These are phyloP conservation scores for Hamigera avellanea DNA, from an alignment of 495 filamentous ascomycete genomes.

Conservation along the genomic window DNA sequence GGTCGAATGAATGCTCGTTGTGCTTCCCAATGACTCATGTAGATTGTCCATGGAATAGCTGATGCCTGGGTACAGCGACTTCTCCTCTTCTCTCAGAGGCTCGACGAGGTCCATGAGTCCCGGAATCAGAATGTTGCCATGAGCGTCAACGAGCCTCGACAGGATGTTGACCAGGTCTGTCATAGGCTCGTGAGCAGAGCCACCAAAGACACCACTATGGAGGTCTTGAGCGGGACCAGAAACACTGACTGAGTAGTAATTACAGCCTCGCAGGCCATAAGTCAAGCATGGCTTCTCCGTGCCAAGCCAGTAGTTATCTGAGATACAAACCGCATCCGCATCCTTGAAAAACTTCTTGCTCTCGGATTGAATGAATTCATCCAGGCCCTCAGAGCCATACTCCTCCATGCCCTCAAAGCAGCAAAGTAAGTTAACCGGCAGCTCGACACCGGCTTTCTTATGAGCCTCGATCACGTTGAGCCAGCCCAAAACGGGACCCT, in stretches of 20 bases:
- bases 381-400: conserved; percentile 91
- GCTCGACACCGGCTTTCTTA: conserved; percentile 82
- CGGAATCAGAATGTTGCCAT: conserved; percentile 82
- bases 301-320: conserved; percentile 99
- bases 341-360: conserved; percentile 87
- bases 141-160: conserved; percentile 68
- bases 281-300: conserved; percentile 96
- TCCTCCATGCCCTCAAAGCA: conserved; percentile 99
- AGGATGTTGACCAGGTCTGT: conserved; percentile 81
- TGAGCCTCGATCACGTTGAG: conserved; percentile 96
- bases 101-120: conserved; percentile 88
- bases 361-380: conserved; percentile 86
- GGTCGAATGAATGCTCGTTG: conserved; percentile 71
- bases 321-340: conserved; percentile 93
- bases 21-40: conserved; percentile 77
- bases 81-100: conserved; percentile 75
- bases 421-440: conserved; percentile 97
- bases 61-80: conserved; percentile 71
- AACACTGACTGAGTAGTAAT: conserved; percentile 85
- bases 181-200: conserved; percentile 95
- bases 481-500: conserved; percentile 96
- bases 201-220: conserved; percentile 93
- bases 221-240: conserved; percentile 86
- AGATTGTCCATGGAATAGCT: conserved; percentile 92
- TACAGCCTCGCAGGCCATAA: conserved; percentile 94